These are phyloP conservation scores for Lipomyces japonicus DNA, from an alignment of 805 yeast genomes.

Conservation along the genomic window DNA sequence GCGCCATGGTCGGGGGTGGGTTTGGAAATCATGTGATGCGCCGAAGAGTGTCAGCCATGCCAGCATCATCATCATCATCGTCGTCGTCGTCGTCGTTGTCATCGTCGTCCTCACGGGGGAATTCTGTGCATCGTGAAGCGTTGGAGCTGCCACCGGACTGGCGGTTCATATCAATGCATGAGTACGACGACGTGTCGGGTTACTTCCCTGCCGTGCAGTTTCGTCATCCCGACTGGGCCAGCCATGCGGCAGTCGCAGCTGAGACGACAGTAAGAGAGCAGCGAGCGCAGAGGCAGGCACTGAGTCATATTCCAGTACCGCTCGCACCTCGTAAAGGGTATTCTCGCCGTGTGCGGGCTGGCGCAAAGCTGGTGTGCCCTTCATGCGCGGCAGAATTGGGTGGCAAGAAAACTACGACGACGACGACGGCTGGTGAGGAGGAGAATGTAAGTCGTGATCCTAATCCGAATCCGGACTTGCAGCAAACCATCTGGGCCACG, in stretches of 20 bases:
- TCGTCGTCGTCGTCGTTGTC: too few species aligned
- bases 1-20: too few species aligned
- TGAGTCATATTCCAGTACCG: neutral
- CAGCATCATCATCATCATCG: too few species aligned
- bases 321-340: conserved; percentile 12
- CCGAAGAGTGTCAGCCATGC: too few species aligned
- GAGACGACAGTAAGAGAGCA: neutral
- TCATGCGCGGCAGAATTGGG: conserved; percentile 18
- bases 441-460: neutral
- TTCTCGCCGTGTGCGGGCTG: conserved; percentile 13
- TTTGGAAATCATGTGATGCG: too few species aligned
- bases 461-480: neutral
- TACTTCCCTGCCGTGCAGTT: too few species aligned
- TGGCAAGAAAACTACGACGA: neutral
- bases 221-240: too few species aligned
- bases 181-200: too few species aligned
- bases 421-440: neutral
- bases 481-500: conserved; percentile 17
- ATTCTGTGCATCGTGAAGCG: too few species aligned
- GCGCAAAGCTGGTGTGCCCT: conserved; percentile 13
- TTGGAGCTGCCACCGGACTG: too few species aligned
- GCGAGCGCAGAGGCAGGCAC: neutral
- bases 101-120: too few species aligned
- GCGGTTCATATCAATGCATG: too few species aligned
- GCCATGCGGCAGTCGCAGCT: neutral